Conservation (phyloP, 306 rosid species). For the Macrotyloma uniflorum region DNA sequence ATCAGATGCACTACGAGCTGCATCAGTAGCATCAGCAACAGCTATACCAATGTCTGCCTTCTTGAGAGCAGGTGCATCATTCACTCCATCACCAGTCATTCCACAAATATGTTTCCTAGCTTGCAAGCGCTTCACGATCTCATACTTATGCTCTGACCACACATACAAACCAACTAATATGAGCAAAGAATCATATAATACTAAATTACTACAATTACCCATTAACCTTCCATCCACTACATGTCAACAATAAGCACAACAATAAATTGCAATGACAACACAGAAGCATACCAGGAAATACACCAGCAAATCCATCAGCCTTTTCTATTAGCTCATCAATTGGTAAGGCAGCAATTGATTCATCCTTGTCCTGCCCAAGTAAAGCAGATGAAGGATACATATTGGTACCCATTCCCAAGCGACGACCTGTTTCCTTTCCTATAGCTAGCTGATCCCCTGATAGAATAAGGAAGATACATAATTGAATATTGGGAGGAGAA, state of each 20-base stretch:
- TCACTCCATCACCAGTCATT: constrained; percentile 99
- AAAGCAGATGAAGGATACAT: constrained; percentile 99
- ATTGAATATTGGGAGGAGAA: constrained; percentile 3
- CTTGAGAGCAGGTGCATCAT: constrained; percentile 99
- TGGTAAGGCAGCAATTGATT: constrained; percentile 87
- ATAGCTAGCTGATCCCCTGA: constrained; percentile 98
- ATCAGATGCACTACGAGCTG: constrained; percentile 99
- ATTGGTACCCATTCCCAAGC: constrained; percentile 99
- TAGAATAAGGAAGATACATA: constrained; percentile 21
- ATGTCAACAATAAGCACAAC: constrained; percentile 7
- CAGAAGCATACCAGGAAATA: constrained; percentile 79
- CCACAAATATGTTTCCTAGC: constrained; percentile 98
- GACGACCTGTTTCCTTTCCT: constrained; percentile 99
- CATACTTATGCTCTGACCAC: constrained; percentile 90
- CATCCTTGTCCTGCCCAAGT: constrained; percentile 94
- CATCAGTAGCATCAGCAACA: constrained; percentile 99
- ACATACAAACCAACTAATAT: constrained; percentile 26
- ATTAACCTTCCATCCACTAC: constrained; percentile 7
- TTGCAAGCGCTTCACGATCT: constrained; percentile 98
- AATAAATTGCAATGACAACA: background rate
- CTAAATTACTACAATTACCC: background rate
- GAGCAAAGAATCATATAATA: constrained; percentile 31
- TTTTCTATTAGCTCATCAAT: constrained; percentile 91
- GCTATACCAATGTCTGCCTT: constrained; percentile 99
- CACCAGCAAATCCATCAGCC: constrained; percentile 99